phyloP scores from a whole-genome alignment of 352 stramenopile genomes.

The Peronospora tabacina region DNA sequence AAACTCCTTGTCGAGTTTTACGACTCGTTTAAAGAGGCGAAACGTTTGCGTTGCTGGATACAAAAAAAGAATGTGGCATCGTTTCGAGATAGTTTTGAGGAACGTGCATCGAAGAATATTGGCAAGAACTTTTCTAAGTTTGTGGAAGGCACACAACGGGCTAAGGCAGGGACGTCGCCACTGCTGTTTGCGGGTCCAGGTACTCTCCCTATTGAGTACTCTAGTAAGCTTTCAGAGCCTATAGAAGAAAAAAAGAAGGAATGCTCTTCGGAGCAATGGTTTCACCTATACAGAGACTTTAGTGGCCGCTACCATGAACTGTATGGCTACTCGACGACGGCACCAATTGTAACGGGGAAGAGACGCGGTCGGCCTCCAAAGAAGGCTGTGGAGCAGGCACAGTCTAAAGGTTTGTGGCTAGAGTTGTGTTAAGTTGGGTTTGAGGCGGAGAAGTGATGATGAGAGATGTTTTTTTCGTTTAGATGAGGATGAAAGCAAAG shows the following conservation, averaged over 20 bases:
- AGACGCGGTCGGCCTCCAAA: conserved; percentile 5
- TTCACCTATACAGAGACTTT: conserved; percentile 59
- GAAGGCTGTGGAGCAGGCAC: conserved; percentile 14
- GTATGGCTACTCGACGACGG: conserved; percentile 34
- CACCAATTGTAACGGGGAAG: background rate
- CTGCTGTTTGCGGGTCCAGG: conserved; percentile 56
- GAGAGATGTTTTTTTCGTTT: conserved; percentile 2
- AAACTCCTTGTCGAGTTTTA: conserved; percentile 83
- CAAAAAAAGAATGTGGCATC: conserved; percentile 70
- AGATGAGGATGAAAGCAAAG: conserved; percentile 31
- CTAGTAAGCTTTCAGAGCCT: conserved; percentile 53
- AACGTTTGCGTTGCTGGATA: conserved; percentile 77
- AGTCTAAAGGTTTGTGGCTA: conserved; percentile 21
- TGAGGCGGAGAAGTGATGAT: conserved; percentile 5
- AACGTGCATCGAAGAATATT: conserved; percentile 70
- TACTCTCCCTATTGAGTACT: conserved; percentile 74
- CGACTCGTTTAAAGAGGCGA: conserved; percentile 65
- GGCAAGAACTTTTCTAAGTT: conserved; percentile 73
- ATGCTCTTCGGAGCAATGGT: conserved; percentile 46
- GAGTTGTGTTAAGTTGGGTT: background rate
- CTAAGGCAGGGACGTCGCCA: conserved; percentile 52
- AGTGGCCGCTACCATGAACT: conserved; percentile 49
- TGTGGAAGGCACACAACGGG: conserved; percentile 64
- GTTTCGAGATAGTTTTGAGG: conserved; percentile 69
- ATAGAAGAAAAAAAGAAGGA: conserved; percentile 42